A percentile compares a stretch with the other conserved stretches of the same genome.
Conservation (phyloP, 2,329 filamentous ascomycete species). For the Clonostachys byssicola region DNA sequence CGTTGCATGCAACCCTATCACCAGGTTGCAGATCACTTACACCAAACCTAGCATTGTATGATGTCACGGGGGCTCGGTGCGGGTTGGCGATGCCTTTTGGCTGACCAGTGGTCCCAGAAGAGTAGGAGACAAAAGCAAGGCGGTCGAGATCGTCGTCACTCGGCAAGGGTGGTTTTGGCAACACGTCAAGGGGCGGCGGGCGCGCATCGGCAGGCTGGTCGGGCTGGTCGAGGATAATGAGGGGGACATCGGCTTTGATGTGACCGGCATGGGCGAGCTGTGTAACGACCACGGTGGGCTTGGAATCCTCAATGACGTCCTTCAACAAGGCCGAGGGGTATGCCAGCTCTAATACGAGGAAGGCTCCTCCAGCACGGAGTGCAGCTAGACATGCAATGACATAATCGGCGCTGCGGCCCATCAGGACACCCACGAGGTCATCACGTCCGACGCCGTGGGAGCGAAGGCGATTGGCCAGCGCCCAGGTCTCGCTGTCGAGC, state of each 20-base stretch:
- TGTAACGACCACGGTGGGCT: constrained; percentile 67
- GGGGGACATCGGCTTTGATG: constrained; percentile 59
- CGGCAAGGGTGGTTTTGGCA: constrained; percentile 47
- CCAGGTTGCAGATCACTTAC: constrained; percentile 66
- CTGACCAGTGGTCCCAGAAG: constrained; percentile 71
- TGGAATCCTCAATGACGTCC: constrained; percentile 74
- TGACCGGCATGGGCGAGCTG: constrained; percentile 59
- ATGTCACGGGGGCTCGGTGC: constrained; percentile 68
- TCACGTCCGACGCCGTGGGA: constrained; percentile 68
- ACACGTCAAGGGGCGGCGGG: constrained; percentile 10
- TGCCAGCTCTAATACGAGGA: constrained; percentile 74
- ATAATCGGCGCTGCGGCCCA: constrained; percentile 73
- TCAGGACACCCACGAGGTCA: constrained; percentile 68
- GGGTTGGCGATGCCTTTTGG: constrained; percentile 83
- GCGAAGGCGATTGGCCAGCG: constrained; percentile 61
- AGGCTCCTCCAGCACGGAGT: constrained; percentile 75
- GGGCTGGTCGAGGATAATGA: constrained; percentile 54
- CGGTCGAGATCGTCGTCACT: constrained; percentile 66
- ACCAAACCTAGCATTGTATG: constrained; percentile 68
- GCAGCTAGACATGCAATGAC: constrained; percentile 75
- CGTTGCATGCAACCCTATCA: constrained; percentile 81
- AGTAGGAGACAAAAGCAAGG: constrained; percentile 77
- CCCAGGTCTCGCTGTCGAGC: constrained; percentile 62
- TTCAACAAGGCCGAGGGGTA: constrained; percentile 71
- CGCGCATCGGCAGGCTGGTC: constrained; percentile 9